A percentile compares a stretch with the other conserved stretches of the same genome.
Evolutionary conservation across 2,329 filamentous ascomycete species (phyloP).

Genomic region (Trichoderma simmonsii): DNA sequence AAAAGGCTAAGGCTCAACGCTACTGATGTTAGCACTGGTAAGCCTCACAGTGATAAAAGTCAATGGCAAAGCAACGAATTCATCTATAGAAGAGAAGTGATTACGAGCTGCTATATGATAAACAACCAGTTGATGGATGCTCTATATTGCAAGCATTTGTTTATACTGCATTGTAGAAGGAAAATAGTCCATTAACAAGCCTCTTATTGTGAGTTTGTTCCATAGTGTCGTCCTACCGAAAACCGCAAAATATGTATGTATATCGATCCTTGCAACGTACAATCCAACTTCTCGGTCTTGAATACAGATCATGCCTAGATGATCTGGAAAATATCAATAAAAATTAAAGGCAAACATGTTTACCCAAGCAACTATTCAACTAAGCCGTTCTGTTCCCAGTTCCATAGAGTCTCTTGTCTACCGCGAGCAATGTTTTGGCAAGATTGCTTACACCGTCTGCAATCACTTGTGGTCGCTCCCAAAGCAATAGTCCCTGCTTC

Average conservation of each 20-base stretch:
- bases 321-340: neutral
- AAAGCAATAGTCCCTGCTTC: constrained; percentile 44
- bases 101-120: neutral
- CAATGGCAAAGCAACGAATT: neutral
- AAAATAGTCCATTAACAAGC: neutral
- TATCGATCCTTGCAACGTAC: neutral
- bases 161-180: neutral
- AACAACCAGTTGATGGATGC: neutral
- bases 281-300: neutral
- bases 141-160: neutral
- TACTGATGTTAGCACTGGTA: neutral
- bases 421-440: constrained; percentile 37
- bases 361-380: constrained; percentile 33
- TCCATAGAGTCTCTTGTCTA: constrained; percentile 38
- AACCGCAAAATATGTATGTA: neutral
- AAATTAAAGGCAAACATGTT: constrained; percentile 23
- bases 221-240: neutral
- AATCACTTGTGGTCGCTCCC: constrained; percentile 48
- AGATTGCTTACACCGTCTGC: constrained; percentile 41
- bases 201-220: neutral
- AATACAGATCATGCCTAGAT: neutral
- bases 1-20: neutral
- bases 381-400: constrained; percentile 29
- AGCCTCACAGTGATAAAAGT: neutral
- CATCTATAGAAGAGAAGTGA: neutral